phyloP scores from a whole-genome alignment of 2,329 filamentous ascomycete genomes.

The Ophiostoma novo-ulmi region DNA sequence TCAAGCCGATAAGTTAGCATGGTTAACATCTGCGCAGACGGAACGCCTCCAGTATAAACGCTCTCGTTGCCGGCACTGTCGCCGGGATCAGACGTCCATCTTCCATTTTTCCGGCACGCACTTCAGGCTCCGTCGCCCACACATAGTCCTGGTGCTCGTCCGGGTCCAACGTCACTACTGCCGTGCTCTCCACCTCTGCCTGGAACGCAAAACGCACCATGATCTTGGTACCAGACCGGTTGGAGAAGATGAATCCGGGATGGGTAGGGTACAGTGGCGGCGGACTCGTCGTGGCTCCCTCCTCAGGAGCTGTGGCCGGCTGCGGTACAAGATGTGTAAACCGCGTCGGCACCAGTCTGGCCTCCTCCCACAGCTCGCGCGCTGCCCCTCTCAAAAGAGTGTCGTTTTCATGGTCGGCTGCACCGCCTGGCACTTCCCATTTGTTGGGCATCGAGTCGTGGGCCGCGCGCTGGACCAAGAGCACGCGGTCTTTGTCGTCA shows the following conservation, averaged over 20 bases:
- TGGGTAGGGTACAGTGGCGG: constrained; percentile 6
- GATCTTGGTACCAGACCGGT: constrained; percentile 28
- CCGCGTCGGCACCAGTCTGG: constrained; percentile 33
- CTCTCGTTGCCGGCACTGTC: constrained; percentile 14
- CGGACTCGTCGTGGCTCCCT: not conserved
- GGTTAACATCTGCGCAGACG: constrained; percentile 11
- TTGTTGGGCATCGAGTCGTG: constrained; percentile 38
- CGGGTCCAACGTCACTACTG: constrained; percentile 30
- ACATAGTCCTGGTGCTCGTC: constrained; percentile 35
- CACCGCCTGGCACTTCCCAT: constrained; percentile 44
- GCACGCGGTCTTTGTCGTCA: constrained; percentile 32
- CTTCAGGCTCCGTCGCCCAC: constrained; percentile 37
- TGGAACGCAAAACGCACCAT: constrained; percentile 32
- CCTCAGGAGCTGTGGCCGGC: constrained; percentile 10
- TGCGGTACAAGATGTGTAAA: constrained; percentile 29
- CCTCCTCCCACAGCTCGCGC: constrained; percentile 43
- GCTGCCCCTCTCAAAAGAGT: constrained; percentile 37
- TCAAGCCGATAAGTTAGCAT: not conserved
- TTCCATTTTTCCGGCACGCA: constrained; percentile 23
- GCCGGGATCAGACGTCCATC: constrained; percentile 16
- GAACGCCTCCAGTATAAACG: constrained; percentile 26
- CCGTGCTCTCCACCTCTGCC: constrained; percentile 28
- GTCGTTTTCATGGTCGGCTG: constrained; percentile 35
- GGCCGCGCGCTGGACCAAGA: constrained; percentile 39
- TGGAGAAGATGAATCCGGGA: constrained; percentile 29